These are phyloP conservation scores for Candida methanosorbosa DNA, from an alignment of 805 yeast genomes.

Conservation along the genomic window DNA sequence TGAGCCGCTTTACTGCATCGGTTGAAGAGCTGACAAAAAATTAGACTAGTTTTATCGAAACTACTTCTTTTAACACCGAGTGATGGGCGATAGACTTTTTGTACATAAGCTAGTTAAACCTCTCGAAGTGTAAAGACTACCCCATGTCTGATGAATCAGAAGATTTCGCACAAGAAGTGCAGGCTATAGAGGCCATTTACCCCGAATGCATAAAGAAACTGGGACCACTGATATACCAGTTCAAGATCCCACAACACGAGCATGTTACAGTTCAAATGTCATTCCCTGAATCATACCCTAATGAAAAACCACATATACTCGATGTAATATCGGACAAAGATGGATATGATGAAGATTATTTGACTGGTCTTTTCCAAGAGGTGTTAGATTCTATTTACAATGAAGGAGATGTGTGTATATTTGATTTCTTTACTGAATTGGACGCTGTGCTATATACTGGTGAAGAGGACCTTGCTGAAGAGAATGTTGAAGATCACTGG, in stretches of 20 bases:
- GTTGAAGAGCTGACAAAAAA: no score
- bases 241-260: slow-evolving; percentile 55
- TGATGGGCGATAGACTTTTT: no score
- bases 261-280: slow-evolving; percentile 54
- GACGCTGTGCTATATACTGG: slow-evolving; percentile 40
- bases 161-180: slow-evolving; percentile 63
- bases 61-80: no score
- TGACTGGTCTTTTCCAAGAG: slow-evolving; percentile 38
- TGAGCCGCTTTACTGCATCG: no score
- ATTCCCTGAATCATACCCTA: slow-evolving; percentile 68
- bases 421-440: slow-evolving; percentile 66
- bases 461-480: slow-evolving; percentile 20
- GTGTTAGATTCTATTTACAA: slow-evolving; percentile 44
- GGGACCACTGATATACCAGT: slow-evolving; percentile 32
- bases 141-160: slow-evolving; percentile 23
- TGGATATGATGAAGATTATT: slow-evolving; percentile 31
- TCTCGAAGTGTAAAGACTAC: no score
- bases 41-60: no score
- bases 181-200: slow-evolving; percentile 80
- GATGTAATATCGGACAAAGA: slow-evolving; percentile 32
- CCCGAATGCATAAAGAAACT: slow-evolving; percentile 47
- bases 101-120: no score
- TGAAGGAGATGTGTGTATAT: slow-evolving; percentile 66
- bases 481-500: slow-evolving; percentile 15
- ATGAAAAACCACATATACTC: slow-evolving; percentile 50